Percentiles rank a stretch among this genome's conserved stretches.
Evolutionary conservation across 1,139 yeast genomes (phyloP).

Genomic region (Sugiyamaella sp.): DNA sequence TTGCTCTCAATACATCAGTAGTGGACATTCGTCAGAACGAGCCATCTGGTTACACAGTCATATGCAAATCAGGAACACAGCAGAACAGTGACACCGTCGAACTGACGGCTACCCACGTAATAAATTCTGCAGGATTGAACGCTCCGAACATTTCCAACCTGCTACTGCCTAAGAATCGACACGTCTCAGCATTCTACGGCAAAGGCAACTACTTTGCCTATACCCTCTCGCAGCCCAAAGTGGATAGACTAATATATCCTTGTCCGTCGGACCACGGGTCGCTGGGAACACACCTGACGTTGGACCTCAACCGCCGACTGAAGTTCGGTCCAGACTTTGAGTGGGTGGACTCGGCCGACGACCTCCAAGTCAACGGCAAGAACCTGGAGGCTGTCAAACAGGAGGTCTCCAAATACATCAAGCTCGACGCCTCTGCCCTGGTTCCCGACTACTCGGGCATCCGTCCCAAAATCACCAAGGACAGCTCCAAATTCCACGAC

Average conservation of each 20-base stretch:
- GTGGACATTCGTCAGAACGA: constrained; percentile 45
- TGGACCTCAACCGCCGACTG: constrained; percentile 79
- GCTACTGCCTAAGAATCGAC: constrained; percentile 65
- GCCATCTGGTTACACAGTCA: constrained; percentile 33
- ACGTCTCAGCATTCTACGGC: constrained; percentile 64
- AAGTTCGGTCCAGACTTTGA: constrained; percentile 90
- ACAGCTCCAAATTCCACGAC: constrained; percentile 60
- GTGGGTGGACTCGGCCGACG: constrained; percentile 60
- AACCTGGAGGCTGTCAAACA: constrained; percentile 59
- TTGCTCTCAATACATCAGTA: constrained; percentile 65
- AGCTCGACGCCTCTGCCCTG: constrained; percentile 56
- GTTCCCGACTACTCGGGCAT: constrained; percentile 79
- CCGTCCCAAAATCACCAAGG: constrained; percentile 70
- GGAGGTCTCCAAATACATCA: constrained; percentile 67
- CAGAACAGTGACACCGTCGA: constrained; percentile 44
- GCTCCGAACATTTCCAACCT: constrained; percentile 72
- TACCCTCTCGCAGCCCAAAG: constrained; percentile 49
- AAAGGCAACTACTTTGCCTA: constrained; percentile 81
- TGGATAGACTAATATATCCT: constrained; percentile 62
- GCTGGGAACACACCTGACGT: constrained; percentile 82
- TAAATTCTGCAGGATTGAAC: constrained; percentile 78
- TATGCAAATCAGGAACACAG: constrained; percentile 30
- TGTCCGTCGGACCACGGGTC: constrained; percentile 77
- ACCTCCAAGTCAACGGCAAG: constrained; percentile 40
- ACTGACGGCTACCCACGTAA: constrained; percentile 58